Percentiles rank a stretch among this genome's conserved stretches.
Evolutionary conservation across 1,139 yeast species (phyloP).

Genomic region (Pichiaceae sp.): DNA sequence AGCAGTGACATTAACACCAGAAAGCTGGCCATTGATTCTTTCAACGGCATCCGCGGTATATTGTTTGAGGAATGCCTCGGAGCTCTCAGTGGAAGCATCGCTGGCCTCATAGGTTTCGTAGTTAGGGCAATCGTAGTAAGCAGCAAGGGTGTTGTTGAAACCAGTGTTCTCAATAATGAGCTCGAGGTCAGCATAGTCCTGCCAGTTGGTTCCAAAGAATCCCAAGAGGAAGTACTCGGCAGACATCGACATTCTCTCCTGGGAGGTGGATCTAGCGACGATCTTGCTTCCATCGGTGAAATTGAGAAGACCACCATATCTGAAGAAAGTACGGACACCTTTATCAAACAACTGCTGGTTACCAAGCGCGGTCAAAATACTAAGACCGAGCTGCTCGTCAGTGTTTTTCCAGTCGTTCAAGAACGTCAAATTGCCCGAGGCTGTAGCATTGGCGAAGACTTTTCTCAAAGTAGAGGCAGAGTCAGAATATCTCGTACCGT

Average conservation of each 20-base stretch:
- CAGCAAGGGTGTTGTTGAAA: background rate
- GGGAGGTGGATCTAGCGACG: conserved; percentile 70
- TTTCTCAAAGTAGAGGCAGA: background rate
- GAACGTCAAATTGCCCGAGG: background rate
- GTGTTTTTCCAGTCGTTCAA: background rate
- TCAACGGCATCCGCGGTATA: background rate
- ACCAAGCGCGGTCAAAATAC: background rate
- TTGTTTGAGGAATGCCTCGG: background rate
- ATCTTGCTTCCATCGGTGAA: conserved; percentile 28
- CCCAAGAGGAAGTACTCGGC: background rate
- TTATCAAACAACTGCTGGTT: background rate
- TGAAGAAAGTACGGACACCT: background rate
- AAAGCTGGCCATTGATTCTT: background rate
- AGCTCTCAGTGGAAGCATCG: background rate
- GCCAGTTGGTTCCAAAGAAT: background rate
- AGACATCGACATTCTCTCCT: conserved; percentile 40
- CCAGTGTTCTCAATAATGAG: background rate
- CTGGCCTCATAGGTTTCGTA: background rate
- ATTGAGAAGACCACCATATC: conserved; percentile 30
- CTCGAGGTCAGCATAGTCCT: background rate
- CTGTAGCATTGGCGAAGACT: background rate
- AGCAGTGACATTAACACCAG: background rate
- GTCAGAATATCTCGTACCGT: background rate
- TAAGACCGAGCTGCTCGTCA: background rate
- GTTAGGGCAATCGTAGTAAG: background rate